These are phyloP conservation scores for Globisporangium uncinulatum DNA, from an alignment of 352 stramenopile genomes.

Conservation along the genomic window DNA sequence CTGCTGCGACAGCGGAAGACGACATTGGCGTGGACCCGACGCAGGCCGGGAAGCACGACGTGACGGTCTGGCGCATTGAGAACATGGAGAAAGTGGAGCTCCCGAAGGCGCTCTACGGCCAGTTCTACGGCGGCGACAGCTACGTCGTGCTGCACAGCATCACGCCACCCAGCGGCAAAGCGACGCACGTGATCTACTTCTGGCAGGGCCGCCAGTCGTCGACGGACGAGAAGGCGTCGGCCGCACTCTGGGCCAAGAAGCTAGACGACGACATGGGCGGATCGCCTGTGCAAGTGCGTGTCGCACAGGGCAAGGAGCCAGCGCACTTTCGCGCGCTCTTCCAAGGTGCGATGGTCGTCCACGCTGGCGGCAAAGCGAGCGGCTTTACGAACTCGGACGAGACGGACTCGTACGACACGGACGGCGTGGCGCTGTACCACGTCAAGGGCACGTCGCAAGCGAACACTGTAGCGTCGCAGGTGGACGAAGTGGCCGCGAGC, in stretches of 20 bases:
- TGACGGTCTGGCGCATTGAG: conserved; percentile 91
- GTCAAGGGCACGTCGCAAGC: conserved; percentile 81
- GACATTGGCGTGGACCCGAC: conserved; percentile 61
- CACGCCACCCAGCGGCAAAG: conserved; percentile 53
- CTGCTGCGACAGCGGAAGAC: conserved; percentile 44
- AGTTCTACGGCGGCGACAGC: conserved; percentile 94
- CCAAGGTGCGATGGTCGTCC: conserved; percentile 87
- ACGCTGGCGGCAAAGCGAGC: conserved; percentile 85
- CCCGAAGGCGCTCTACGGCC: conserved; percentile 73
- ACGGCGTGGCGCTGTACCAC: conserved; percentile 87
- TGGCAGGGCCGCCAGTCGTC: conserved; percentile 86
- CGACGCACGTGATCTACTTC: conserved; percentile 89
- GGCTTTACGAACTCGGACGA: conserved; percentile 83
- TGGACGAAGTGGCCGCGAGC: conserved; percentile 65
- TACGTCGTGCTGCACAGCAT: conserved; percentile 93
- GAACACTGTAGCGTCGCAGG: conserved; percentile 87
- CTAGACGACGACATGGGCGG: conserved; percentile 85
- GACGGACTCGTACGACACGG: conserved; percentile 81
- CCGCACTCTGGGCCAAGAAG: conserved; percentile 55
- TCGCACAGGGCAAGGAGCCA: conserved; percentile 85
- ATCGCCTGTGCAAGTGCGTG: conserved; percentile 79
- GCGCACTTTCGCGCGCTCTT: conserved; percentile 89
- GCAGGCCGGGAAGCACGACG: conserved; percentile 65
- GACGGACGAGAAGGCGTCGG: conserved; percentile 84
- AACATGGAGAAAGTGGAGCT: conserved; percentile 86